Evolutionary conservation across 305 asterid species (phyloP), one percentile per base, ranked within the genome.

Genomic region (Lippia alba): DNA sequence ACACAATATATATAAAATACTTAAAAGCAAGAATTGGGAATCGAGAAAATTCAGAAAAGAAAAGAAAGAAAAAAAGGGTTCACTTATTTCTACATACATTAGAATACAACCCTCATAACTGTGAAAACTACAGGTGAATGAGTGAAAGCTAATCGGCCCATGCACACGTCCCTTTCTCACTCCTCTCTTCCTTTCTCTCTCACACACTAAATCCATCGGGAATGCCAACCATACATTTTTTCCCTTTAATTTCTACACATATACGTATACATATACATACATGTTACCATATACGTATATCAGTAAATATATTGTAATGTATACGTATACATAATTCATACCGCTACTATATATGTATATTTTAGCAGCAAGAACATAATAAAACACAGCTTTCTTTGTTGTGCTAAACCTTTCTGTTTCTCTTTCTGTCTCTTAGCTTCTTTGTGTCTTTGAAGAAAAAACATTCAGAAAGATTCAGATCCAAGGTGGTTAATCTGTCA

Each of bases 41-140:
- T 9, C 71, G 74, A 78, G 82, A 67, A 63, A 51, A 70, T 24
- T 24, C 30, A 24, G 32, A 65, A 72, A 73, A 59, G 5, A 4
- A 4, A 61, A 6, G 6, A 44, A 11, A 44, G 12, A 6, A 49
- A 49, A 14, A 15, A 60, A 66, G 69, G 54, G 65, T 71, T 24
- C 56, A 64, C 3, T 24, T 1, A 24, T 24, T 24, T 24, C 30
- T 24, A 24, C 1, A 24, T 24, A 24, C 30, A 24, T 1, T 24
- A 24, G 30, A 51, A 53, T 12, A 2, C 14, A 18, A 0, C 10
- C 64, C 76, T 74, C 72, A 69, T 90, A 86, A 90, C 61, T 88
- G 64, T 86, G 98, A 92, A 85, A 92, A 90, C 84, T 57, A 92
- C 97, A 82, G 92, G 56, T 92, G 94, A 87, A 90, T 84, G 96